Percentiles rank a stretch among this genome's conserved stretches.
These are phyloP conservation scores for Eucalyptus regnans DNA, from an alignment of 345 rosid species.

Conservation along the genomic window DNA sequence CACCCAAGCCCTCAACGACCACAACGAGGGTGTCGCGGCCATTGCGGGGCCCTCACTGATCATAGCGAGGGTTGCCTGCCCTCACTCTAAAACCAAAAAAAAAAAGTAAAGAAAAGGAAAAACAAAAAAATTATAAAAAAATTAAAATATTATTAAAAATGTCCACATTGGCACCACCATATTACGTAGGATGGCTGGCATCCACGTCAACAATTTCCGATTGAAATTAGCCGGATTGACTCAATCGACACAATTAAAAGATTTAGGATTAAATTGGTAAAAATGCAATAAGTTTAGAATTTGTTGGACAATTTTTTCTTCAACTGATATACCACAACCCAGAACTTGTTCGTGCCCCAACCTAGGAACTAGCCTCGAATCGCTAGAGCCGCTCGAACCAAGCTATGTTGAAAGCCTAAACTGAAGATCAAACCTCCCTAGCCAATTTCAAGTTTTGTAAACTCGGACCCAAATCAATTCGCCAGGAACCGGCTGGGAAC, in stretches of 20 bases:
- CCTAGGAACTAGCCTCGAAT: background rate
- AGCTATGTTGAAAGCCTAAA: background rate
- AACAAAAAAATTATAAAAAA: too few relatives aligned
- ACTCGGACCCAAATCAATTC: background rate
- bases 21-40: fast-evolving
- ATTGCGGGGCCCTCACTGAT: background rate
- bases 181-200: fast-evolving
- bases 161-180: fast-evolving
- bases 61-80: background rate
- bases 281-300: too few relatives aligned
- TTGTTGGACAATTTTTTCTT: background rate
- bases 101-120: too few relatives aligned
- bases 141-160: too few relatives aligned
- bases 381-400: background rate
- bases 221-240: too few relatives aligned
- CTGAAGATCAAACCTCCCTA: background rate
- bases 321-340: background rate
- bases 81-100: too few relatives aligned
- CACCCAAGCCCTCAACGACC: background rate
- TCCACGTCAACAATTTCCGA: fast-evolving
- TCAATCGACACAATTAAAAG: too few relatives aligned
- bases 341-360: background rate
- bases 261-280: too few relatives aligned
- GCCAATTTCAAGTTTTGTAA: background rate
- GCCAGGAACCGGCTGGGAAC: background rate